Base-by-base conservation (phyloP, 495 filamentous ascomycete species). In the Penicillium atrosanguineum region DNA sequence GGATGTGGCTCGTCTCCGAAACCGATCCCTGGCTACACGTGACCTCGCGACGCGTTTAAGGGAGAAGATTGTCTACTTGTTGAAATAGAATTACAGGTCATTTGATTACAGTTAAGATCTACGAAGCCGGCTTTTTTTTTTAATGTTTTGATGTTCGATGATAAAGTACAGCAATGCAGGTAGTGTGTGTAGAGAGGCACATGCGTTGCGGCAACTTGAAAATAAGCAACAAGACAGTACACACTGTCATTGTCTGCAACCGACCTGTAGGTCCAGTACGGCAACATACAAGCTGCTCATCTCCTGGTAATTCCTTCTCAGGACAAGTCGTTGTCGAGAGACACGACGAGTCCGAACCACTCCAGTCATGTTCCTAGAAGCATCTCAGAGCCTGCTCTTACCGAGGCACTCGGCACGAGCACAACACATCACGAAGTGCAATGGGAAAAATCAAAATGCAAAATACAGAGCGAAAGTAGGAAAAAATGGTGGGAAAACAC, bases 401-500 rank as follows among this genome's bases (percentile, higher is more conserved):
- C 7, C n/a, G 19, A 44, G 20, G 21, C 20, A 44, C 26, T 26
- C 37, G 21, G 19, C 28, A 44, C 55, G 44, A 43, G 42, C 25
- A 48, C 40, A 62, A 53, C 51, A 59, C 48, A 48, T 53, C 50
- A 45, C 43, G 20, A 31, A 26, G 12, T 55, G 39, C 54, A 50
- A 34, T 34, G 36, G 19, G 50, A 44, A 39, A 29, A 59, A 52
- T 38, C 48, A 60, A 26, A 62, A 34, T 8, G 31, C 42, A 46
- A 44, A 51, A 20, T 51, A 51, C 48, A 51, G 37, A 40, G 26
- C 18, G 23, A 28, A 46, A 55, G 36, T 48, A 45, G 34, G 45
- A 38, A 41, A 50, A 58, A 65, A 56, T 44, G 25, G 36, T 57
- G 44, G 18, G 53, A 64, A 64, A 70, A 65, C 59, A 69, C 67